Evolutionary conservation across 2,329 filamentous ascomycete species (phyloP), one percentile per base, ranked within the genome.

Genomic region (Westerdykella aurantiaca): DNA sequence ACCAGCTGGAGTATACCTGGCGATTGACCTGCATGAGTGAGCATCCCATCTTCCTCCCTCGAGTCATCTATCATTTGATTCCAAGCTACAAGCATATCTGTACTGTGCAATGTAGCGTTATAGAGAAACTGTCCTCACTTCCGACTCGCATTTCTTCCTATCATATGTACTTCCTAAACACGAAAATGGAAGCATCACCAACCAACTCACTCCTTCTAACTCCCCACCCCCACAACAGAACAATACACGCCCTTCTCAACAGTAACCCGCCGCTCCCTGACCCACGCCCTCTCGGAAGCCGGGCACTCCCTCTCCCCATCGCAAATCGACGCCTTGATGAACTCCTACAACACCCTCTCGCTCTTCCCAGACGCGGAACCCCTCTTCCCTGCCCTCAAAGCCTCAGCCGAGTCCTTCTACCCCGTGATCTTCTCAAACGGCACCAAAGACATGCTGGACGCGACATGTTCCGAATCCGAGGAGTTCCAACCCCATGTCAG

Each of bases 1-100:
- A 83, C 57, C 85, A 89, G 63, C 71, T 89, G 7, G 85, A 88
- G 64, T 90, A 88, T 55, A 87, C 85, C 33, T 89, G 83, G 83
- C 73, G 85, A 41, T 67, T 84, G 51, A 88, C 82, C 57, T 83
- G 80, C 72, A 89, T 89, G 85, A 76, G 85, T 85, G 69, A 48
- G 25, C 25, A 29, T 29, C 25, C 25, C 7, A 29, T 29, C 25
- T 29, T 9, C 25, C 7, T 29, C 4, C 7, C 11, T 12, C 25
- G 4, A 12, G 3, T 12, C 25, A 29, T 10, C 2, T 12, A 29
- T 29, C 25, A n/a, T 12, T 14, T 21, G 14, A 41, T 35, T 35
- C 33, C 33, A 13, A 14, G 33, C 5, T 6, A 16, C 10, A 29
- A 5, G 25, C 25, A 29, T 29, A 29, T 29, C 11, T 9, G 4